Evolutionary conservation across 1,139 yeast species (phyloP).

Genomic region (Candida labiduridarum): DNA sequence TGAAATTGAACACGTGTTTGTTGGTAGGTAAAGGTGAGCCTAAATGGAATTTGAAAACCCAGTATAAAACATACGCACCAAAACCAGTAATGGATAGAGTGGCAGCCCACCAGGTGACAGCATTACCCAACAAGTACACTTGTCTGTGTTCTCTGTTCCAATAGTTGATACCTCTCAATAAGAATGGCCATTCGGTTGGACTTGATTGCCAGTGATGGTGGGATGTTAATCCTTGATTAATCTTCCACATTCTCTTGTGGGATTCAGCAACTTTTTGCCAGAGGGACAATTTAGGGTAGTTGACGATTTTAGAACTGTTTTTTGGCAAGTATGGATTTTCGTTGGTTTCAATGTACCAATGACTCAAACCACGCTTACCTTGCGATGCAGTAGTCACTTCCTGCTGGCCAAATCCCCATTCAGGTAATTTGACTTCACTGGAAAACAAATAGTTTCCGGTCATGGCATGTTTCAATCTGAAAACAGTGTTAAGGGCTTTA

Average conservation of each 20-base stretch:
- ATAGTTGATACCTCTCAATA: slow-evolving; percentile 91
- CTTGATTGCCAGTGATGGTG: slow-evolving; percentile 87
- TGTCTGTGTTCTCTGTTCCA: slow-evolving; percentile 82
- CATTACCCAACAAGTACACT: slow-evolving; percentile 88
- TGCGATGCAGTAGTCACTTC: slow-evolving; percentile 92
- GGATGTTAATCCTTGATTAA: slow-evolving; percentile 81
- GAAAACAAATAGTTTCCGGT: slow-evolving; percentile 90
- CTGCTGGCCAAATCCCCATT: slow-evolving; percentile 96
- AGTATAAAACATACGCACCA: slow-evolving; percentile 51
- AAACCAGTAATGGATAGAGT: slow-evolving; percentile 60
- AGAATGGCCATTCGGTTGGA: slow-evolving; percentile 88
- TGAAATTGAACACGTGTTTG: slow-evolving; percentile 68
- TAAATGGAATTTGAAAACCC: slow-evolving; percentile 76
- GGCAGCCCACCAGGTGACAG: slow-evolving; percentile 88
- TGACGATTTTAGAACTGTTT: slow-evolving; percentile 35
- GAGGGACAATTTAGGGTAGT: slow-evolving; percentile 67
- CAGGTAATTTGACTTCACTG: slow-evolving; percentile 82
- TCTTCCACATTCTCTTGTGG: slow-evolving; percentile 88
- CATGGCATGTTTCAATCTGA: slow-evolving; percentile 87
- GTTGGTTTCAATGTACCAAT: slow-evolving; percentile 91
- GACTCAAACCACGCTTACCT: slow-evolving; percentile 71
- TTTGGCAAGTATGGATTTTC: slow-evolving; percentile 37
- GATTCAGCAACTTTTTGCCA: slow-evolving; percentile 73
- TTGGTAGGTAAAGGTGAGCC: slow-evolving; percentile 53
- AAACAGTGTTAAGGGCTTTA: slow-evolving; percentile 79